Evolutionary conservation across 768 basidiomycete genomes (phyloP).

Genomic region (Amanita phalloides): DNA sequence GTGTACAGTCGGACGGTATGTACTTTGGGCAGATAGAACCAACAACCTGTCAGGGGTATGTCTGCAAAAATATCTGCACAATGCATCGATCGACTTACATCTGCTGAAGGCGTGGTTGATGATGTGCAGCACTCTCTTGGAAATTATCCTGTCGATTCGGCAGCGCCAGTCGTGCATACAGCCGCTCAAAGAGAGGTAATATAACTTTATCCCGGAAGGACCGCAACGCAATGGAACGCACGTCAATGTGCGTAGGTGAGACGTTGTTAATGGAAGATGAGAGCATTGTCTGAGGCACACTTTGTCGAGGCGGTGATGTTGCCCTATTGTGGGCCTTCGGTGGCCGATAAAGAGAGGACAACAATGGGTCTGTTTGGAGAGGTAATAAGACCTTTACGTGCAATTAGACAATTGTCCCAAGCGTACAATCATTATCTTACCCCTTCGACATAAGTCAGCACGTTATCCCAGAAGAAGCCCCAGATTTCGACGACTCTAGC

Average conservation of each 20-base stretch:
- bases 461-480: conserved; percentile 90
- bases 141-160: conserved; percentile 45
- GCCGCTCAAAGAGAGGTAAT: conserved; percentile 46
- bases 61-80: not conserved
- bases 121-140: conserved; percentile 42
- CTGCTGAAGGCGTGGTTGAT: conserved; percentile 67
- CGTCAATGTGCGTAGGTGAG: conserved; percentile 56
- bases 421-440: conserved; percentile 29
- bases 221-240: conserved; percentile 68
- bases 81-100: conserved; percentile 38
- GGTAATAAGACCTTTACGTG: conserved; percentile 22
- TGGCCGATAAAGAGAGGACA: conserved; percentile 59
- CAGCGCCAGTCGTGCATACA: conserved; percentile 46
- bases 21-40: conserved; percentile 61
- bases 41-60: conserved; percentile 41
- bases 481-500: conserved; percentile 77
- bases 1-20: conserved; percentile 46
- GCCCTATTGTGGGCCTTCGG: conserved; percentile 45
- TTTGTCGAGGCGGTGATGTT: conserved; percentile 39
- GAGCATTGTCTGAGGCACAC: conserved; percentile 28
- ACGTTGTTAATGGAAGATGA: conserved; percentile 20
- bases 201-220: conserved; percentile 77
- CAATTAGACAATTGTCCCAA: not conserved
- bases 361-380: conserved; percentile 32
- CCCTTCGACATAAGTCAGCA: conserved; percentile 81